These are phyloP conservation scores for Rhodamnia rubescens DNA, from an alignment of 345 rosid species.

Conservation along the genomic window DNA sequence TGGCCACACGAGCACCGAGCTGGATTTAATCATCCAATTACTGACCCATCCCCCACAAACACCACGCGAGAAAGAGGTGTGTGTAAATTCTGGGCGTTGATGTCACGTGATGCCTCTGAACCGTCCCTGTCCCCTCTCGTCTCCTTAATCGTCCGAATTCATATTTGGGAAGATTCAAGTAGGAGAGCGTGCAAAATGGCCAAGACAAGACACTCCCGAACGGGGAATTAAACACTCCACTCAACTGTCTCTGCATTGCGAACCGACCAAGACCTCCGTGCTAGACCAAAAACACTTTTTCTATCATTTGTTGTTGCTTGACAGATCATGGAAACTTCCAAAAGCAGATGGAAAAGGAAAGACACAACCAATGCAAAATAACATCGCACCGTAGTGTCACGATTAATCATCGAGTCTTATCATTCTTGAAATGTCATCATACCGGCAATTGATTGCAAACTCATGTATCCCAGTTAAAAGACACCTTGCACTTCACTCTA, in stretches of 20 bases:
- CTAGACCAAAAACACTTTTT: not conserved
- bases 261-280: not conserved
- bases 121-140: not conserved
- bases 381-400: not conserved
- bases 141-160: not conserved
- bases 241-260: not conserved
- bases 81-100: not conserved
- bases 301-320: not conserved
- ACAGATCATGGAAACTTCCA: not conserved
- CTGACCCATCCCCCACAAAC: not conserved
- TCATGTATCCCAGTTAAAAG: not conserved
- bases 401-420: not conserved
- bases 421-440: not conserved
- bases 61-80: not conserved
- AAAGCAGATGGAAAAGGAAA: not conserved
- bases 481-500: not conserved
- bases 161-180: not conserved
- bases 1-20: not conserved
- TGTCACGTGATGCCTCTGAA: not conserved
- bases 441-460: not conserved
- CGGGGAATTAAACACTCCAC: not conserved
- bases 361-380: not conserved
- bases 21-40: not conserved
- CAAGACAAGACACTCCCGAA: not conserved
- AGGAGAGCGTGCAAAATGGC: not conserved